Evolutionary conservation across 257 asterid species (phyloP), one percentile per base, ranked within the genome.

Genomic region (Ballota nigra): DNA sequence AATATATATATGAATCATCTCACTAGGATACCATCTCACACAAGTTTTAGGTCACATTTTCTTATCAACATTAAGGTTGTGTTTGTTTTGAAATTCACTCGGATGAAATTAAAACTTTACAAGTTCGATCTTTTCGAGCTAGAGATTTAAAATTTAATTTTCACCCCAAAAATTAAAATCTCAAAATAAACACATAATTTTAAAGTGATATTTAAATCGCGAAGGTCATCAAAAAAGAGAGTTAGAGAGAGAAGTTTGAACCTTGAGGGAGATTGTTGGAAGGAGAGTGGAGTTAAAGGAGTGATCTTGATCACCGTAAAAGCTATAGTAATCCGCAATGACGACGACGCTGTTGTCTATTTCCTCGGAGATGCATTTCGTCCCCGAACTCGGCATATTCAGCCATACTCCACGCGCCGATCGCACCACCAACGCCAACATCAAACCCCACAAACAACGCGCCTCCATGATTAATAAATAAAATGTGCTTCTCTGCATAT

Each of bases 361-460:
- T 1, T 85, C 92, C 79, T 92, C 98, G 11, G 90, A 86, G 16
- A 90, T 76, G 77, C 98, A 92, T 85, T 88, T 92, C 47, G 69
- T 45, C 13, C 87, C 97, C 1, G 80, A 43, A 57, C 77, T 71
- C 49, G 97, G 92, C 67, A 92, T 22, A 3, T 87, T 90, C 52
- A 90, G 10, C 96, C 96, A 92, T 12, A 92, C 3, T 3, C 90
- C 91, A 47, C 78, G 84, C 70, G 81, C 86, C 51, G 56, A 79
- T 47, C 90, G 89, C 6, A 72, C 23, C 75, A 73, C 26, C 75
- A 59, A 76, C 51, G 58, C 66, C 12, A 75, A 9, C 29, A 83
- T 1, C 75, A 79, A 34, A 20, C 75, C 69, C 80, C 77, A 67
- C 16, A 62, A 5, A n/a, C 57, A 8, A 53, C 22, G 40, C 66